Evolutionary conservation across 73 alveolate species (phyloP).

Genomic region (Tetrahymena thermophila): DNA sequence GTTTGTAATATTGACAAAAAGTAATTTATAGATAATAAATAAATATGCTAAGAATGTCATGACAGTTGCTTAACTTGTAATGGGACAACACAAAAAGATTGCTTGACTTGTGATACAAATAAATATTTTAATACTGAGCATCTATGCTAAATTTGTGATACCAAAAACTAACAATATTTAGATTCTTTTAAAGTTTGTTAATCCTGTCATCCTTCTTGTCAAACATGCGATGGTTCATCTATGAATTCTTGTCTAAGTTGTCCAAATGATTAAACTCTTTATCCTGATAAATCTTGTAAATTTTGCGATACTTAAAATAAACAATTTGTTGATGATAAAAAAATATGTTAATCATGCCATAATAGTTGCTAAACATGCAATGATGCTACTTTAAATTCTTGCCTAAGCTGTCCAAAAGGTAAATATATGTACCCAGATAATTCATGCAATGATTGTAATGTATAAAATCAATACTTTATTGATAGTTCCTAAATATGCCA

Average conservation of each 20-base stretch:
- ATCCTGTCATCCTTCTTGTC: neutral
- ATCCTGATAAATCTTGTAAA: neutral
- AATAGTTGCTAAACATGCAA: neutral
- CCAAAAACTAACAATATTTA: neutral
- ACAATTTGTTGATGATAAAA: neutral
- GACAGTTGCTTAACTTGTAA: neutral
- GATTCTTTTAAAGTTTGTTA: neutral
- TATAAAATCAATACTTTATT: neutral
- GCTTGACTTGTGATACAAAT: neutral
- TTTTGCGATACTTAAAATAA: neutral
- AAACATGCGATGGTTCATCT: neutral
- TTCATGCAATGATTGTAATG: neutral
- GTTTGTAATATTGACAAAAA: neutral
- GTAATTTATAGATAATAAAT: neutral
- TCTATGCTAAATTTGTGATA: neutral
- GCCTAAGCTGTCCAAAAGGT: neutral
- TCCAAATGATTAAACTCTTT: neutral
- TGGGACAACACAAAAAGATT: neutral
- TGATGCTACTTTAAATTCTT: neutral
- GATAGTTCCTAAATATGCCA: neutral
- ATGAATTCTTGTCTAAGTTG: neutral
- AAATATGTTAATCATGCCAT: neutral
- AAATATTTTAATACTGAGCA: neutral
- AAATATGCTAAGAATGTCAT: neutral
- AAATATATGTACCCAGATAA: neutral